These are phyloP conservation scores for Aciculosporium take DNA, from an alignment of 2,329 filamentous ascomycete species.

Conservation along the genomic window DNA sequence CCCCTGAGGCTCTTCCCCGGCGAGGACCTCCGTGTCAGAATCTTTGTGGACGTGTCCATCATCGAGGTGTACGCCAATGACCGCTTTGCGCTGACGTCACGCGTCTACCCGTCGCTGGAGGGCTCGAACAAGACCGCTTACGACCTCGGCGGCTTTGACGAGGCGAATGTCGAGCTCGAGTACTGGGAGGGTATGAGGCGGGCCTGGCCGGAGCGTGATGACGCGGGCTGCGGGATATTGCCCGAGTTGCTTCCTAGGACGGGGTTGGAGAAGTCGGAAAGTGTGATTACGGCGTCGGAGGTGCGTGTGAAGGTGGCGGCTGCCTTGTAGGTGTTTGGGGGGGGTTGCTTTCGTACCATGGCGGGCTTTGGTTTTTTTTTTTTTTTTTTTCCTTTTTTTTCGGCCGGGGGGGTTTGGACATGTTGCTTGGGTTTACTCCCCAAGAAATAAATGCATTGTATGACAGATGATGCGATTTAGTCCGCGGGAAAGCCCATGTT, in stretches of 20 bases:
- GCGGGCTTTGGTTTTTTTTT: too few species aligned
- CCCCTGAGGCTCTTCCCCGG: constrained; percentile 5
- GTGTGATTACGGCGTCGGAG: neutral
- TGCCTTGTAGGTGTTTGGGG: neutral
- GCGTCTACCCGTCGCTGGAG: constrained; percentile 10
- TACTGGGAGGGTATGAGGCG: constrained; percentile 3
- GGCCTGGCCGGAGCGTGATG: constrained; percentile 5
- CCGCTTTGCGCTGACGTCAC: constrained; percentile 11
- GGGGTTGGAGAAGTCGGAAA: neutral
- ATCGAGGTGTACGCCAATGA: constrained; percentile 12
- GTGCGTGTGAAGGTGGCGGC: constrained; percentile 1
- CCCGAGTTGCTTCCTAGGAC: constrained; percentile 3
- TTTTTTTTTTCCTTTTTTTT: too few species aligned
- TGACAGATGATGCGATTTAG: too few species aligned
- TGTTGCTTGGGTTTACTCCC: too few species aligned
- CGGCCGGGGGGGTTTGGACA: too few species aligned
- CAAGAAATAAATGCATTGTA: too few species aligned
- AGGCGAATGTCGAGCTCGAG: neutral
- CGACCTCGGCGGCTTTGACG: constrained; percentile 4
- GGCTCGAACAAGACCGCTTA: neutral
- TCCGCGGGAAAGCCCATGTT: too few species aligned
- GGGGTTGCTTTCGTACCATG: too few species aligned
- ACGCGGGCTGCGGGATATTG: neutral
- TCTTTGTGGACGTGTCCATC: constrained; percentile 12
- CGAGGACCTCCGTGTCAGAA: constrained; percentile 9